phyloP scores from a whole-genome alignment of 139 green algal species.

The Ettlia oleoabundans region DNA sequence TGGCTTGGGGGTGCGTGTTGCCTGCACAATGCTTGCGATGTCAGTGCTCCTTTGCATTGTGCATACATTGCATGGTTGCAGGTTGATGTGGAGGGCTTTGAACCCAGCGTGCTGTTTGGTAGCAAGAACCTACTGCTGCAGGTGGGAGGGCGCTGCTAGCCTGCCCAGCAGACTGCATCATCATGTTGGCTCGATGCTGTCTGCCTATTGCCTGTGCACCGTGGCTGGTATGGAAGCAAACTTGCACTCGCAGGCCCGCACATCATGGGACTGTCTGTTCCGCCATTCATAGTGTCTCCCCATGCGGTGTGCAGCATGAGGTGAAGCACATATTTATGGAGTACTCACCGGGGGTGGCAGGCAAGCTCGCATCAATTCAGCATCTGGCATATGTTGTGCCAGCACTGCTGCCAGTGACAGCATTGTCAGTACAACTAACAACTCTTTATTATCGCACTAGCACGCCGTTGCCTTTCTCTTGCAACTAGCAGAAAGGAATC shows the following conservation, averaged over 20 bases:
- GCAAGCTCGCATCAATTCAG: background rate
- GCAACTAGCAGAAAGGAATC: conserved; percentile 27
- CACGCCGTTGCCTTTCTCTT: background rate
- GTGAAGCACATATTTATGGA: conserved; percentile 68
- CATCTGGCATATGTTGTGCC: background rate
- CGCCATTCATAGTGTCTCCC: too few relatives aligned
- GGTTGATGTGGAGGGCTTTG: conserved; percentile 80
- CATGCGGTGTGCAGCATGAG: conserved; percentile 8
- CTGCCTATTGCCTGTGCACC: too few relatives aligned
- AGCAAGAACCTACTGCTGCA: background rate
- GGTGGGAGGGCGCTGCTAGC: too few relatives aligned
- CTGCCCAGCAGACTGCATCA: background rate
- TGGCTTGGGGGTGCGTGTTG: background rate
- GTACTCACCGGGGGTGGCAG: conserved; percentile 66
- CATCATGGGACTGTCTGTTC: too few relatives aligned
- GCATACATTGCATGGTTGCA: too few relatives aligned
- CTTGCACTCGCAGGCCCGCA: too few relatives aligned
- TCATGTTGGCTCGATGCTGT: background rate
- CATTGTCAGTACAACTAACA: too few relatives aligned
- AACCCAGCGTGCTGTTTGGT: conserved; percentile 46
- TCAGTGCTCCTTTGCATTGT: too few relatives aligned
- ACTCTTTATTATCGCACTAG: too few relatives aligned
- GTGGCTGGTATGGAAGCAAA: too few relatives aligned
- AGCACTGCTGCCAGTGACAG: background rate
- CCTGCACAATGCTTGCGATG: too few relatives aligned